A percentile compares a stretch with the other conserved stretches of the same genome.
These are phyloP conservation scores for Coffea humblotiana DNA, from an alignment of 305 asterid genomes.

Conservation along the genomic window DNA sequence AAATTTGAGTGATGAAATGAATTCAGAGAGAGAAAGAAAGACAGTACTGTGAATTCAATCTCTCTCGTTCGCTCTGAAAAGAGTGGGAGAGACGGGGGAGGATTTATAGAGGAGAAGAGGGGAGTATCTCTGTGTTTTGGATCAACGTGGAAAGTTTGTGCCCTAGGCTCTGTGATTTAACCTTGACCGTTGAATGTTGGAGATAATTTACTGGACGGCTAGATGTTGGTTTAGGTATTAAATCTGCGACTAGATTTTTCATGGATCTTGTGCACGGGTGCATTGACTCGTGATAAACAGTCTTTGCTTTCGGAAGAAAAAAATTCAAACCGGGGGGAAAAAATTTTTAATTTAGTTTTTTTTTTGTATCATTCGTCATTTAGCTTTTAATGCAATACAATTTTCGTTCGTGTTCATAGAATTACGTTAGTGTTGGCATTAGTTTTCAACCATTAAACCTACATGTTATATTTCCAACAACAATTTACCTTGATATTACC, in stretches of 20 bases:
- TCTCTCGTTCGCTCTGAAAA: neutral
- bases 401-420: neutral
- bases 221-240: conserved; percentile 3
- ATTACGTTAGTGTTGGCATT: no score
- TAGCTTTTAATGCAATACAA: no score
- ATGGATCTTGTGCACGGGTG: conserved; percentile 2
- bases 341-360: no score
- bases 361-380: neutral
- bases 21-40: neutral
- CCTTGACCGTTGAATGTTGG: conserved; percentile 20
- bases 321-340: no score
- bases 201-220: conserved; percentile 16
- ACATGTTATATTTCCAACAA: no score
- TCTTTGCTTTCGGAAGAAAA: neutral
- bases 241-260: conserved; percentile 1
- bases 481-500: no score
- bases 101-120: conserved; percentile 35
- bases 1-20: neutral
- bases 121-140: conserved; percentile 18
- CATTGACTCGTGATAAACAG: neutral
- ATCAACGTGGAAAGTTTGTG: conserved; percentile 30
- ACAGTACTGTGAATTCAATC: no score
- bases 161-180: conserved; percentile 36
- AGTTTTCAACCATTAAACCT: no score
- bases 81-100: neutral